Percentiles rank a stretch among this genome's conserved stretches.
Evolutionary conservation across 495 filamentous ascomycete genomes (phyloP).

Genomic region (Cetradonia linearis): DNA sequence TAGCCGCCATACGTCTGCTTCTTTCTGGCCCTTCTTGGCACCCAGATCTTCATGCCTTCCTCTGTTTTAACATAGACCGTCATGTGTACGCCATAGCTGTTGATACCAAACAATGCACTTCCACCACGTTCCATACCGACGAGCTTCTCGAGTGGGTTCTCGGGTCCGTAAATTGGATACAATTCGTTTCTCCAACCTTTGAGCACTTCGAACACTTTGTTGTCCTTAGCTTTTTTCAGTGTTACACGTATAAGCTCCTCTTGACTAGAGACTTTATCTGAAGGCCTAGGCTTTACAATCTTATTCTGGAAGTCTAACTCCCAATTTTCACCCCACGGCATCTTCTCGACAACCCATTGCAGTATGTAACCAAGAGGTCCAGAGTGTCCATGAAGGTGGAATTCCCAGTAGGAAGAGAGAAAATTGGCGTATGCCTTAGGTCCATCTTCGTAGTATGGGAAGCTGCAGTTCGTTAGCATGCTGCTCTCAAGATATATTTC

Average conservation of each 20-base stretch:
- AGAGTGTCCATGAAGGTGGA: conserved; percentile 42
- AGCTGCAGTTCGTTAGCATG: conserved; percentile 39
- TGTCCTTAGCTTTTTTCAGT: conserved; percentile 51
- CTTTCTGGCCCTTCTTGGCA: conserved; percentile 58
- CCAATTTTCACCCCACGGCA: conserved; percentile 47
- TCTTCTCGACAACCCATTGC: conserved; percentile 44
- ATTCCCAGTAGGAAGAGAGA: conserved; percentile 42
- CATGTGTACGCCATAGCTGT: conserved; percentile 86
- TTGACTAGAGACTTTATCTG: conserved; percentile 41
- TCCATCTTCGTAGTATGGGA: conserved; percentile 54
- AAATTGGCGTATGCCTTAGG: conserved; percentile 40
- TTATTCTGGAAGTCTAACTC: conserved; percentile 34
- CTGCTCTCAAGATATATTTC: not conserved
- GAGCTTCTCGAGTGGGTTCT: conserved; percentile 46
- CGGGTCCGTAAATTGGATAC: conserved; percentile 66
- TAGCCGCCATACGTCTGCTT: conserved; percentile 83
- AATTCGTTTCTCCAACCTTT: conserved; percentile 80
- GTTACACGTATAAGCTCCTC: conserved; percentile 48
- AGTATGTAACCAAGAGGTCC: conserved; percentile 54
- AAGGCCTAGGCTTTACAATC: conserved; percentile 33
- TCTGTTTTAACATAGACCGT: conserved; percentile 57
- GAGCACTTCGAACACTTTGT: conserved; percentile 58
- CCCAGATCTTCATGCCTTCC: conserved; percentile 67
- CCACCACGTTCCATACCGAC: conserved; percentile 74
- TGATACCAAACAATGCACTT: conserved; percentile 70